Conservation (phyloP, 345 rosid species). For the Lepidium didymum region DNA sequence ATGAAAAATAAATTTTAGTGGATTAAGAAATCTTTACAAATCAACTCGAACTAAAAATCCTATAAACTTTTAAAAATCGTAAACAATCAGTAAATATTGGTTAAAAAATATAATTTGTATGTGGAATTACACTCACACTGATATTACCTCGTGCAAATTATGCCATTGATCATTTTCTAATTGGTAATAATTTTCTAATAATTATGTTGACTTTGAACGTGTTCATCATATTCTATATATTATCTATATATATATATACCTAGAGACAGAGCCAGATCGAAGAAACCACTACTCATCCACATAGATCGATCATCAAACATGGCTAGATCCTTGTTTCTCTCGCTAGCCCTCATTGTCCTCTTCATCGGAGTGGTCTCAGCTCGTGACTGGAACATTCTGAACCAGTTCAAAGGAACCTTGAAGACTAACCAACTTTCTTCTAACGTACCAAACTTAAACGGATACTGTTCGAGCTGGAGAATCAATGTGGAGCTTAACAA, state of each 20-base stretch:
- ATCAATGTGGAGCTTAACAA: slow-evolving; percentile 66
- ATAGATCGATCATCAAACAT: slow-evolving; percentile 25
- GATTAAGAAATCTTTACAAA: too few species aligned
- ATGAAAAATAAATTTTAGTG: too few species aligned
- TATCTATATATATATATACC: background rate
- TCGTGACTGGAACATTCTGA: slow-evolving; percentile 67
- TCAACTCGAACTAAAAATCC: too few species aligned
- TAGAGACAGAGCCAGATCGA: background rate
- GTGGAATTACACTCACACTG: too few species aligned
- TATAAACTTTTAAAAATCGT: too few species aligned
- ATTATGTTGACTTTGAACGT: slow-evolving; percentile 4
- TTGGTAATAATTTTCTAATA: too few species aligned
- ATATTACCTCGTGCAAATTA: too few species aligned
- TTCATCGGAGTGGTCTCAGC: slow-evolving; percentile 31
- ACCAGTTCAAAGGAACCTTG: slow-evolving; percentile 23
- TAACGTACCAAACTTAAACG: slow-evolving; percentile 31
- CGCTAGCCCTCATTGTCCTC: slow-evolving; percentile 32
- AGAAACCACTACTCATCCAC: background rate
- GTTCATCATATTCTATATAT: background rate
- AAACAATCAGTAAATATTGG: too few species aligned
- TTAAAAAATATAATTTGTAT: too few species aligned
- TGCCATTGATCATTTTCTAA: too few species aligned
- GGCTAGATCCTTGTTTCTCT: slow-evolving; percentile 29
- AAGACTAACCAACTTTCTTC: background rate
- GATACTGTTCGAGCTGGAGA: slow-evolving; percentile 79